Evolutionary conservation across 1,139 yeast genomes (phyloP), one percentile per base, ranked within the genome.

Genomic region (Pichia sp.): DNA sequence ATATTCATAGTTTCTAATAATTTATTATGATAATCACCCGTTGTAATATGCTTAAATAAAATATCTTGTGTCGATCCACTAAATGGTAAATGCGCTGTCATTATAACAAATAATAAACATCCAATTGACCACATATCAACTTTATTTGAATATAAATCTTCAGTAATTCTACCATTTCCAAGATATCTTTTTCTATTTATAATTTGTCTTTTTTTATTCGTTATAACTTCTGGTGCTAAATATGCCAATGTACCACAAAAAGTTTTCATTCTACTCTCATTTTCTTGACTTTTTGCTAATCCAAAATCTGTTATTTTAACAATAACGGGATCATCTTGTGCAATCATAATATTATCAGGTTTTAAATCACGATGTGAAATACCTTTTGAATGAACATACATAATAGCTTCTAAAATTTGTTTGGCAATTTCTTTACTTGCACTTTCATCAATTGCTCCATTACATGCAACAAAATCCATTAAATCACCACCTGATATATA

Each of bases 41-140:
- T 67, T 46, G 78, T 74, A 35, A 90, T 89, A 56, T 84, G 84
- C 41, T 74, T 74, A 64, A 86, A 87, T 61, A 92, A 70, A 52
- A 84, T 86, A 26, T 86, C 90, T 58, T 90, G 97, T 0, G 96
- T 87, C 44, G 82, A 76, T 1, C 97, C 97, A 60, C 90, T 87
- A 60, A 92, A 92, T 2, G 98, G 98, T 48, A 90, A 68, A 69
- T 87, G 96, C 0, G 94, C 92, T 0, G 97, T 90, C 44, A 92
- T 66, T 34, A 90, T 78, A 10, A 92, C 97, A 64, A 87, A 92
- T 0, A 89, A 83, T 31, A 92, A 68, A 63, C 98, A 92, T 0
- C 97, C 96, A 49, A 87, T 71, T 4, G 97, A 87, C 98, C 98
- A 92, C 71, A 92, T 86, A 63, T 92, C 98, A 6, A 90, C 97